Percentiles rank a stretch among this genome's conserved stretches.
These are phyloP conservation scores for Carex arenaria DNA, from an alignment of 202 grass and related monocot species.

Conservation along the genomic window DNA sequence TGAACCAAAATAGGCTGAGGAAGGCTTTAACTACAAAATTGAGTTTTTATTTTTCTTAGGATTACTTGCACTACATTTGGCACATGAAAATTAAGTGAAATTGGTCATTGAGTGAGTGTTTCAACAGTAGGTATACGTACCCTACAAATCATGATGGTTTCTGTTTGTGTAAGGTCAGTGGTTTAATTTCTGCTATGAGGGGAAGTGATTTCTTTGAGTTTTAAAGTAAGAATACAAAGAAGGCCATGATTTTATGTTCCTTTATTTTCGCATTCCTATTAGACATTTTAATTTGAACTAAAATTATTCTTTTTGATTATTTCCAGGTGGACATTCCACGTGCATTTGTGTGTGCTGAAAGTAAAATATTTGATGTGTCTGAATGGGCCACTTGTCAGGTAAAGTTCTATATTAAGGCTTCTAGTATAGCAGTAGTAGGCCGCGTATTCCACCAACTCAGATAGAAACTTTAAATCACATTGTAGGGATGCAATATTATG, in stretches of 20 bases:
- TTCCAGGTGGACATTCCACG: conserved; percentile 93
- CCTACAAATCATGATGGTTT: not conserved
- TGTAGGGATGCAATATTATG: not conserved
- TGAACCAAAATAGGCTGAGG: not conserved
- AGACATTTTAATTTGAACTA: conserved; percentile 25
- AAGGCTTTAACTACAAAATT: not conserved
- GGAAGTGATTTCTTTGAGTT: not conserved
- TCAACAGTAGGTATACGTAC: not conserved
- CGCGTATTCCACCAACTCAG: not conserved
- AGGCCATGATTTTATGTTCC: not conserved
- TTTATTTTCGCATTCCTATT: conserved; percentile 4
- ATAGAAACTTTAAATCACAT: not conserved
- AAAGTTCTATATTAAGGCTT: not conserved
- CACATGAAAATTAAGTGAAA: not conserved
- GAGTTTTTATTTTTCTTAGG: not conserved
- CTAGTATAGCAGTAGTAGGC: not conserved
- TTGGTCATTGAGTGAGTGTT: not conserved
- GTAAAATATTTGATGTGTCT: conserved; percentile 99
- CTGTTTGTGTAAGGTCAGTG: not conserved
- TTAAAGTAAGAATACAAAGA: not conserved
- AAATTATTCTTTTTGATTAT: conserved; percentile 21
- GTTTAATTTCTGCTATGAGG: not conserved
- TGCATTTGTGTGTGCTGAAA: conserved; percentile 98
- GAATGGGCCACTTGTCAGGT: conserved; percentile 99
- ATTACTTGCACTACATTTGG: not conserved